Conservation (phyloP, 208 protist genomes). For the Vickermania ingenoplastis region DNA sequence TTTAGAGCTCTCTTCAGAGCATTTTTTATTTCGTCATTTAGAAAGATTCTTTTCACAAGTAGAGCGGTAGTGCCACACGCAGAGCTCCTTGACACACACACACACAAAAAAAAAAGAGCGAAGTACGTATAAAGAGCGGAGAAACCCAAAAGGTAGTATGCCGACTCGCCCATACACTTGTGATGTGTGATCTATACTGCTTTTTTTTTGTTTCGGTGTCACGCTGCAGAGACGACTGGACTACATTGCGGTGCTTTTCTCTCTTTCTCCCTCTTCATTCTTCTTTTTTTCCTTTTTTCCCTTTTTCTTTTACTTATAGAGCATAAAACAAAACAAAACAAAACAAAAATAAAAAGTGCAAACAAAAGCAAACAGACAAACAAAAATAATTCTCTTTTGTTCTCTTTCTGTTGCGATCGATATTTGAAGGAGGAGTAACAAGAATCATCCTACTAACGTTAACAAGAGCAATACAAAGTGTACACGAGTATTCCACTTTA, state of each 20-base stretch:
- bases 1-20: too few species aligned
- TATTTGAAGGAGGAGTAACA: neutral
- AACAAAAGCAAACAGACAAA: neutral
- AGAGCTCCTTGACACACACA: too few species aligned
- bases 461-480: neutral
- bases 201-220: too few species aligned
- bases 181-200: too few species aligned
- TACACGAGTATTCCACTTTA: neutral
- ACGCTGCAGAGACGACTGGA: too few species aligned
- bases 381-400: neutral
- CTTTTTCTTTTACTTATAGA: neutral
- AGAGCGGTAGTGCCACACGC: too few species aligned
- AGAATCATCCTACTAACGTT: neutral
- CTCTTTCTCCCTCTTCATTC: slow-evolving; percentile 1
- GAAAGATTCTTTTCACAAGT: too few species aligned
- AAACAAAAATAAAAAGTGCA: neutral
- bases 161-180: too few species aligned
- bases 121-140: too few species aligned
- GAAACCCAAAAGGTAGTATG: too few species aligned
- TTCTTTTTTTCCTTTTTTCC: slow-evolving; percentile 1
- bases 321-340: neutral
- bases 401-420: neutral
- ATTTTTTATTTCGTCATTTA: too few species aligned
- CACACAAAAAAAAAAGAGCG: too few species aligned
- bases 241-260: slow-evolving; percentile 2